Base-by-base conservation (phyloP, 1,284 basidiomycete species). In the Wallemia ichthyophaga region DNA sequence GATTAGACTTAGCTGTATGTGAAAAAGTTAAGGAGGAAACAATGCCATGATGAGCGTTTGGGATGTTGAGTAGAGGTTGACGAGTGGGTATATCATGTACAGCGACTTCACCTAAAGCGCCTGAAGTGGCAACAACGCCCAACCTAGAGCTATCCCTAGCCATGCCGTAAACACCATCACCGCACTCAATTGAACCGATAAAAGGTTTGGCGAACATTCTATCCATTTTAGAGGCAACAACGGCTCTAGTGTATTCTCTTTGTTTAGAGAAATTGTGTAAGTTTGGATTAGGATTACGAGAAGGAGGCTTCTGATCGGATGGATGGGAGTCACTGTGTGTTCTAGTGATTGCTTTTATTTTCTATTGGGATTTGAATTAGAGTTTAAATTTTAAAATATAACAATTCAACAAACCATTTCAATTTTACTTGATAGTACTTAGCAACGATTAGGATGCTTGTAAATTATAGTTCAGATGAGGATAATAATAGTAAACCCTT, bases 131-230 rank as follows among this genome's bases (percentile, higher is more conserved):
- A n/a, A 95, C 75, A 17, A 81, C 76, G 23, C 80, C 81, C 55
- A 94, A 73, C 1, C 59, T 59, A 19, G 63, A 83, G 76, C 23
- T 80, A 67, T 85, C 86, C 66, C 78, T 81, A 23, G 78, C 79
- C 61, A 96, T 73, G 24, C 81, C 79, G 70, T 96, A 94, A 17
- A 95, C 81, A n/a, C 91, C 89, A 69, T 98, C 94, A 27, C 85
- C 76, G 70, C 96, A 92, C 0, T 92, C 94, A 17, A 48, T 48
- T 5, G 37, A 13, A 17, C 37, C 86, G 7, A 99, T 76, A 65
- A 98, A 98, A 0, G 94, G 94, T 68, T 94, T 96, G 25, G 92
- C 83, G 68, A 96, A 96, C 73, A 99, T 86, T 59, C 87, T 75
- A 61, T 96, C 91, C 73, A 99, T 83, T 73, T 99, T 99, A 24